Percentiles rank a stretch among this genome's conserved stretches.
These are phyloP conservation scores for Rutstroemia sp. DNA, from an alignment of 2,329 filamentous ascomycete species.

Conservation along the genomic window DNA sequence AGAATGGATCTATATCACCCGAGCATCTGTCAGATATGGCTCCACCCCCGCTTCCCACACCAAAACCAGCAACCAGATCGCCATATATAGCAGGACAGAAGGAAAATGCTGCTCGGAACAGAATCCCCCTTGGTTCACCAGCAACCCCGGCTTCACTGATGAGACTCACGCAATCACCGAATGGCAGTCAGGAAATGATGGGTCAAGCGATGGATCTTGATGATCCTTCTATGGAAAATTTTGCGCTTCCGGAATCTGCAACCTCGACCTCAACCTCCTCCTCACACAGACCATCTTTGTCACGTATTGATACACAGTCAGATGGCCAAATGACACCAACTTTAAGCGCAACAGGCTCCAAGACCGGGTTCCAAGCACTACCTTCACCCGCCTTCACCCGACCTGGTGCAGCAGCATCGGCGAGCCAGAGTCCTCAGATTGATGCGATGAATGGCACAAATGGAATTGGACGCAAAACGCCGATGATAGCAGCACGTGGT, in stretches of 20 bases:
- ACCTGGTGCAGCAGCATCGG: conserved; percentile 34
- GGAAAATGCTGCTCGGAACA: conserved; percentile 26
- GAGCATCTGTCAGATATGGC: conserved; percentile 60
- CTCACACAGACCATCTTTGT: conserved; percentile 33
- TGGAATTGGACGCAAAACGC: conserved; percentile 40
- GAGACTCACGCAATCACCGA: conserved; percentile 47
- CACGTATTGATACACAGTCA: conserved; percentile 44
- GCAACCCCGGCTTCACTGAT: conserved; percentile 87
- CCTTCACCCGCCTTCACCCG: conserved; percentile 38
- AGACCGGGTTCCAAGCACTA: conserved; percentile 31
- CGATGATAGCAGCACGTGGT: conserved; percentile 45
- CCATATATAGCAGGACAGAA: conserved; percentile 57
- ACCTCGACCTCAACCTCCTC: conserved; percentile 40
- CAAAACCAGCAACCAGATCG: conserved; percentile 57
- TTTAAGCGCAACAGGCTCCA: conserved; percentile 33
- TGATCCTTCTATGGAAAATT: conserved; percentile 54
- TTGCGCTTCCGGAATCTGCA: conserved; percentile 67
- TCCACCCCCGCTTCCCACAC: conserved; percentile 58
- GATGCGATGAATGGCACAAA: conserved; percentile 44
- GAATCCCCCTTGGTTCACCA: conserved; percentile 40
- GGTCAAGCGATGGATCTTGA: conserved; percentile 39
- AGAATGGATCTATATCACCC: conserved; percentile 58
- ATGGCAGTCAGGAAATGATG: conserved; percentile 31
- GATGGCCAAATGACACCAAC: conserved; percentile 48
- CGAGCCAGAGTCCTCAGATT: conserved; percentile 46